These are phyloP conservation scores for Leishmania martiniquensis DNA, from an alignment of 208 protist genomes.

Conservation along the genomic window DNA sequence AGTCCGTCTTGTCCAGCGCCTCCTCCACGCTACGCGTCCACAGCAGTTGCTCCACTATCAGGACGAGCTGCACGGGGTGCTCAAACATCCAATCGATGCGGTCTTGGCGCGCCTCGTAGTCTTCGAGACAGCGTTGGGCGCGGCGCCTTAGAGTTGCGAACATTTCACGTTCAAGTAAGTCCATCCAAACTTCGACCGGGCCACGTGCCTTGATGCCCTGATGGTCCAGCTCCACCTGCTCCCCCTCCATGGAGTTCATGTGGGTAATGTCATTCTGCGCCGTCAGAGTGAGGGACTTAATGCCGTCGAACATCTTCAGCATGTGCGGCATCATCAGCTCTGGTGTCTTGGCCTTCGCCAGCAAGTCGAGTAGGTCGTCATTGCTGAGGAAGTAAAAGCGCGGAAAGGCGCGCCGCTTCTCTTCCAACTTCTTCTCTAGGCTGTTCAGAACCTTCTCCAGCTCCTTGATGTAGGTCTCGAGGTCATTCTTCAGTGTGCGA, in stretches of 20 bases:
- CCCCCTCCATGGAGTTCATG: conserved; percentile 92
- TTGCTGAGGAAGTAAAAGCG: conserved; percentile 98
- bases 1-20: conserved; percentile 75
- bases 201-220: conserved; percentile 96
- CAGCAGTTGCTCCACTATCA: conserved; percentile 94
- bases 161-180: conserved; percentile 95
- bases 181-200: conserved; percentile 96
- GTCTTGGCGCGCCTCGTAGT: conserved; percentile 84
- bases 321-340: conserved; percentile 97
- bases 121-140: conserved; percentile 86
- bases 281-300: conserved; percentile 85
- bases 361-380: conserved; percentile 97
- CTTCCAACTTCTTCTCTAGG: conserved; percentile 96
- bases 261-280: conserved; percentile 92
- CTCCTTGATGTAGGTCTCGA: conserved; percentile 92
- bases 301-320: conserved; percentile 98
- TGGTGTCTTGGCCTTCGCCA: conserved; percentile 98
- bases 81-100: conserved; percentile 92
- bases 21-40: conserved; percentile 96
- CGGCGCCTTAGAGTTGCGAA: conserved; percentile 87
- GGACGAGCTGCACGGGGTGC: conserved; percentile 94
- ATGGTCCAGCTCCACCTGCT: conserved; percentile 89
- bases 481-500: conserved; percentile 82
- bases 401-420: conserved; percentile 96
- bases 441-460: conserved; percentile 95